A percentile compares a stretch with the other conserved stretches of the same genome.
These are phyloP conservation scores for Esteya vermicola DNA, from an alignment of 2,329 filamentous ascomycete genomes.

Conservation along the genomic window DNA sequence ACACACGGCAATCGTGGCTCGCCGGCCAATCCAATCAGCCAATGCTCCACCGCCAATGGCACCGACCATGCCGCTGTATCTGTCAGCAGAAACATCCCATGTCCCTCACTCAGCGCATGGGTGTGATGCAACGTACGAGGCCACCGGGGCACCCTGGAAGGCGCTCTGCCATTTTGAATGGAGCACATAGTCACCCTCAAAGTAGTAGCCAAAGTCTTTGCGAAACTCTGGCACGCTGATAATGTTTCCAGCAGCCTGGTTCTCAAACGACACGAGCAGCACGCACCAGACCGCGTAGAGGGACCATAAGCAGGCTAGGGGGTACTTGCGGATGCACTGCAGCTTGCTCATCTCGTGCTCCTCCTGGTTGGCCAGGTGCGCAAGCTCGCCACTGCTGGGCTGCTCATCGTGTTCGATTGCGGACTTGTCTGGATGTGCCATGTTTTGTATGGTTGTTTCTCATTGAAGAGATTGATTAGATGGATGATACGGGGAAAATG, in stretches of 20 bases:
- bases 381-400: no score
- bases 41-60: constrained; percentile 17
- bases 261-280: constrained; percentile 2
- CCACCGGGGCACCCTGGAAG: constrained; percentile 21
- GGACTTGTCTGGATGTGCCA: no score
- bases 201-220: constrained; percentile 23
- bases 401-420: no score
- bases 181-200: constrained; percentile 21
- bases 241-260: constrained; percentile 20
- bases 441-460: no score
- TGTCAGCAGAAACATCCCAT: no score
- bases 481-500: no score
- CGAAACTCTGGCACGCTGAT: constrained; percentile 25
- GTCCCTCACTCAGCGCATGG: no score
- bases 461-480: no score
- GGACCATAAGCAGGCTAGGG: not conserved
- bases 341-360: not conserved
- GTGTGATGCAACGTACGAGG: no score
- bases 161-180: constrained; percentile 23
- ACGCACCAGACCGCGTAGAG: not conserved
- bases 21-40: constrained; percentile 20
- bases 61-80: no score
- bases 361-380: not conserved
- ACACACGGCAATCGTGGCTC: constrained; percentile 15
- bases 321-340: not conserved